Base-by-base conservation (phyloP, 2,329 filamentous ascomycete genomes). In the Biscogniauxia mediterranea region DNA sequence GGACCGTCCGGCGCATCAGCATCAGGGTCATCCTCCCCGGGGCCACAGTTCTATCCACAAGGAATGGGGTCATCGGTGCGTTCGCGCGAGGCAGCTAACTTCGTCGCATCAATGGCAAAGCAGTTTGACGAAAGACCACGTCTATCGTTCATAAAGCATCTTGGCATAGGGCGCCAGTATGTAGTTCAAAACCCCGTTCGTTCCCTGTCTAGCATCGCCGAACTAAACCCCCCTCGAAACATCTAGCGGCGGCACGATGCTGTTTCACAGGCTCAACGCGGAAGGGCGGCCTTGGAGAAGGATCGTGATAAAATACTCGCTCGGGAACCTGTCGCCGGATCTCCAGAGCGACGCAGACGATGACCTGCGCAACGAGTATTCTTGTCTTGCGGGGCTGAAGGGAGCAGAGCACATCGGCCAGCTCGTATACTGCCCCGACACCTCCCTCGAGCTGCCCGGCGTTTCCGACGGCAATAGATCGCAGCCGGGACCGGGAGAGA, bases 261-360 rank as follows among this genome's bases (percentile, higher is more conserved):
- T 63, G 3, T 13, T 65, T 5, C 2, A 51, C 1, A 25, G 61
- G 38, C 56, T 52, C 17, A 19, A 55, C n/a, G 11, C 3, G 1
- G 1, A 1, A 0, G 59, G 56, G 8, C 7, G 17, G 1, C 26
- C 8, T 1, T 51, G 7, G 53, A 58, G n/a, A 59, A 55, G 23
- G 23, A 3, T 64, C 2, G 54, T 64, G 3, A 25, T 66, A 13
- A 64, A 66, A 54, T 65, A 63, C 57, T 65, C 61, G 0, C 50
- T 60, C 11, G 58, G 61, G 9, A 26, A 28, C 2, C 26, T 55
- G 8, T 25, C 61, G 1, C 19, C 23, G 2, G 59, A 61, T 19
- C 2, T 2, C 8, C 2, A 13, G 5, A 58, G 46, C 32, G 21
- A 66, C n/a, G 55, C 61, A 11, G 61, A 64, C 49, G 46, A 56